Evolutionary conservation across 208 protist genomes (phyloP), one percentile per base, ranked within the genome.

Genomic region (Wallacemonas rigidus): DNA sequence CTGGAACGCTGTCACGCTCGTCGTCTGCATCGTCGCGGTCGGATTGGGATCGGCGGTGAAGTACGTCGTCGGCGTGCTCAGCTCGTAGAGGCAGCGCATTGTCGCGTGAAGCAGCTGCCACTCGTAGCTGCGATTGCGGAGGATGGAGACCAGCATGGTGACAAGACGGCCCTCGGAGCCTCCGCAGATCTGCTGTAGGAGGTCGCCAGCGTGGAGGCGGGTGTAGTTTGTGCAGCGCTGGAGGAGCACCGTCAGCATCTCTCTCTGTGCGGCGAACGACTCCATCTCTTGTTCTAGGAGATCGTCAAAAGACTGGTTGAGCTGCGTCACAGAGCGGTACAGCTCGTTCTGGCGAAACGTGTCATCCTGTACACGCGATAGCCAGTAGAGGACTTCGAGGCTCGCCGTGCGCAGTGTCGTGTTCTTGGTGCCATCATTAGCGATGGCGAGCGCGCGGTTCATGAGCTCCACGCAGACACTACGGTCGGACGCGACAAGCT

Each of bases 241-340:
- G 9, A 96, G 83, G 12, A 96, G 76, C 63, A 92, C 81, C 1
- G 80, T 88, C 14, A 96, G 68, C 86, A 93, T 93, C 68, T 91
- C 87, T 12, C 79, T 76, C 67, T 85, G 87, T 0, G 71, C 69
- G 44, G 69, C 72, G 35, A 86, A 69, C 58, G 41, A 64, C 17
- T 68, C 58, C 45, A 35, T 58, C 53, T 91, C 75, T 17, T 60
- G 57, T 68, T 86, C 80, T 50, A 96, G 75, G 74, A 94, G 80
- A 39, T 74, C 81, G 62, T 94, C 89, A 69, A 95, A 93, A 7
- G 88, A 90, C 70, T 83, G 69, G 72, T 92, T 89, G n/a, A 95
- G 65, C 50, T 84, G 73, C 41, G 89, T 70, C 26, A 96, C 79
- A 8, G 81, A 76, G n/a, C 73, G 40, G 56, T 88, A 87, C 47